Percentiles rank a stretch among this genome's conserved stretches.
Conservation (phyloP, 345 rosid species). For the Corchorus capsularis region DNA sequence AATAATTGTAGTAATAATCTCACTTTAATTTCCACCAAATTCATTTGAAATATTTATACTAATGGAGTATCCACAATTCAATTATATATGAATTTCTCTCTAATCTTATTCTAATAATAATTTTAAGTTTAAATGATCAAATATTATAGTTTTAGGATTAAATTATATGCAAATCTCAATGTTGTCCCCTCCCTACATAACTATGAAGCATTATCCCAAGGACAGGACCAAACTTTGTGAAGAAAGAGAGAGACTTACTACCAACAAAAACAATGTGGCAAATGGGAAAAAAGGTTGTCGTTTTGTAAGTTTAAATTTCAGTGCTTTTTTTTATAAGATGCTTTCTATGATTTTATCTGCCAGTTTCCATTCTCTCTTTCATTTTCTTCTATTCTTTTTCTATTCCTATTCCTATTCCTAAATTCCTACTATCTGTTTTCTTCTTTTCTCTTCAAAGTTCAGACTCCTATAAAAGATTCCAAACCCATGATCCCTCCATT, state of each 20-base stretch:
- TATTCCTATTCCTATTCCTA: slow-evolving; percentile 24
- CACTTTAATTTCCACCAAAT: neutral
- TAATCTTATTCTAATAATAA: neutral
- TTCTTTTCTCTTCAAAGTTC: slow-evolving; percentile 21
- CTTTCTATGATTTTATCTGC: slow-evolving; percentile 1
- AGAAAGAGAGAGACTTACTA: slow-evolving; percentile 33
- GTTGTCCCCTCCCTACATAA: slow-evolving; percentile 46
- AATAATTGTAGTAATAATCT: neutral
- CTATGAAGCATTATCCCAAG: slow-evolving; percentile 38
- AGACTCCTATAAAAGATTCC: slow-evolving; percentile 53
- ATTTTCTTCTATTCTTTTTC: slow-evolving; percentile 24
- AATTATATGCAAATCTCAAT: slow-evolving; percentile 43
- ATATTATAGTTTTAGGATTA: neutral
- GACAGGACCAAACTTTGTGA: slow-evolving; percentile 40
- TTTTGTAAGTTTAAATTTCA: slow-evolving; percentile 44
- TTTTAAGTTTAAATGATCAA: neutral
- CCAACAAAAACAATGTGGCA: slow-evolving; percentile 7
- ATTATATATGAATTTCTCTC: slow-evolving; percentile 9
- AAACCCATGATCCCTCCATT: slow-evolving; percentile 19
- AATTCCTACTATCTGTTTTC: neutral
- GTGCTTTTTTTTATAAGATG: slow-evolving; percentile 32
- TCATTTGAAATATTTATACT: neutral
- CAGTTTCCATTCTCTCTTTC: slow-evolving; percentile 60
- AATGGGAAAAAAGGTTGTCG: slow-evolving; percentile 27
- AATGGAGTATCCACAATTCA: slow-evolving; percentile 10